A percentile compares a stretch with the other conserved stretches of the same genome.
Evolutionary conservation across 805 yeast species (phyloP).

Genomic region (Groenewaldozyma salmanticensis): DNA sequence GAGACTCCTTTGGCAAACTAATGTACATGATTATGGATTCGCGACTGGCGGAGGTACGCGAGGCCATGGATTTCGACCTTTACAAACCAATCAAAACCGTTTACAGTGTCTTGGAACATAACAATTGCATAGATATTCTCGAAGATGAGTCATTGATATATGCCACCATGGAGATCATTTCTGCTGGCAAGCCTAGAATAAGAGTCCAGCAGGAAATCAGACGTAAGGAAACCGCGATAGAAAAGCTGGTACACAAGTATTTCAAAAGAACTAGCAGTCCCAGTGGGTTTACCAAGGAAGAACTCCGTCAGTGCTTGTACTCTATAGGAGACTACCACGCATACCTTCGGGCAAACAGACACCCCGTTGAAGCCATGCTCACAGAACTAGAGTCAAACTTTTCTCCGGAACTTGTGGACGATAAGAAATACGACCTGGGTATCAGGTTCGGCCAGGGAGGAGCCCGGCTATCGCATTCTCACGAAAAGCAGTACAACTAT

Average conservation of each 20-base stretch:
- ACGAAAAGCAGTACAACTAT: conserved; percentile 61
- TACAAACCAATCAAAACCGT: conserved; percentile 66
- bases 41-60: conserved; percentile 56
- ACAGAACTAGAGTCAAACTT: conserved; percentile 41
- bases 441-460: conserved; percentile 60
- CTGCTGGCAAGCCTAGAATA: conserved; percentile 45
- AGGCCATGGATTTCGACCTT: conserved; percentile 65
- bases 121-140: conserved; percentile 34
- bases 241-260: conserved; percentile 34
- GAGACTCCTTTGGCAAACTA: conserved; percentile 68
- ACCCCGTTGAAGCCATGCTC: conserved; percentile 57
- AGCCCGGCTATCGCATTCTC: conserved; percentile 64
- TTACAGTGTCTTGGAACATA: conserved; percentile 35
- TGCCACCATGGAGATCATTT: conserved; percentile 60
- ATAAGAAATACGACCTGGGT: conserved; percentile 41
- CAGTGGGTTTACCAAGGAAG: conserved; percentile 38
- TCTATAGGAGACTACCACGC: conserved; percentile 75
- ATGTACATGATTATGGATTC: conserved; percentile 86
- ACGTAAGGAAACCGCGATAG: conserved; percentile 61
- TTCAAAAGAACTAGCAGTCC: no score
- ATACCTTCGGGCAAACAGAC: conserved; percentile 56
- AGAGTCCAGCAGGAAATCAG: conserved; percentile 51
- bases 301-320: conserved; percentile 60
- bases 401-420: conserved; percentile 27
- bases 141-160: conserved; percentile 48